Percentiles rank a stretch among this genome's conserved stretches.
Conservation (phyloP, 257 asterid species). For the Petrea volubilis region DNA sequence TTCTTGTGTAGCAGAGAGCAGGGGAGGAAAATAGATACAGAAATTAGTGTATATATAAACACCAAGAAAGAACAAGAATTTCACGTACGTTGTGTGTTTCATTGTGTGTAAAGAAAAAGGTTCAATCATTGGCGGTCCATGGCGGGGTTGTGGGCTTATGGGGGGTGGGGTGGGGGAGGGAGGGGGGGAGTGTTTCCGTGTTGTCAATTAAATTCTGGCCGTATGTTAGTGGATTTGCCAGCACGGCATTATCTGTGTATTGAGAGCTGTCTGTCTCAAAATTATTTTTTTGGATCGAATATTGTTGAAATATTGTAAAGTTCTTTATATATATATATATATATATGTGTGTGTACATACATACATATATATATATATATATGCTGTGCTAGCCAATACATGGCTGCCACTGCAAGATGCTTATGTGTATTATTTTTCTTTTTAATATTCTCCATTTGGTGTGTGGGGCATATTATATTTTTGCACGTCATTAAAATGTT, state of each 20-base stretch:
- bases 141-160: not conserved
- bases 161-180: not conserved
- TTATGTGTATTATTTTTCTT: conserved; percentile 24
- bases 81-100: too few relatives aligned
- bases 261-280: conserved; percentile 1
- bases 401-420: conserved; percentile 25
- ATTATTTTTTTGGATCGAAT: conserved; percentile 4
- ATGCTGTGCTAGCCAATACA: conserved; percentile 21
- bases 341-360: too few relatives aligned
- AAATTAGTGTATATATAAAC: conserved; percentile 21
- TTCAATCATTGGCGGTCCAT: conserved; percentile 31
- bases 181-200: not conserved
- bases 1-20: not conserved
- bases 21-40: not conserved
- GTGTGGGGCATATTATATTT: conserved; percentile 24
- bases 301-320: conserved; percentile 15
- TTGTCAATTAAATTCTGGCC: conserved; percentile 27
- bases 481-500: not conserved
- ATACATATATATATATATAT: too few relatives aligned
- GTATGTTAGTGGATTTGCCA: conserved; percentile 31
- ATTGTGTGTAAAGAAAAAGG: conserved; percentile 17
- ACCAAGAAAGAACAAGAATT: not conserved
- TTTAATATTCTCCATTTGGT: conserved; percentile 23
- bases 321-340: too few relatives aligned
- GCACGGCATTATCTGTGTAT: conserved; percentile 29